Conservation (phyloP, 345 rosid species). For the Eucalyptus albens region DNA sequence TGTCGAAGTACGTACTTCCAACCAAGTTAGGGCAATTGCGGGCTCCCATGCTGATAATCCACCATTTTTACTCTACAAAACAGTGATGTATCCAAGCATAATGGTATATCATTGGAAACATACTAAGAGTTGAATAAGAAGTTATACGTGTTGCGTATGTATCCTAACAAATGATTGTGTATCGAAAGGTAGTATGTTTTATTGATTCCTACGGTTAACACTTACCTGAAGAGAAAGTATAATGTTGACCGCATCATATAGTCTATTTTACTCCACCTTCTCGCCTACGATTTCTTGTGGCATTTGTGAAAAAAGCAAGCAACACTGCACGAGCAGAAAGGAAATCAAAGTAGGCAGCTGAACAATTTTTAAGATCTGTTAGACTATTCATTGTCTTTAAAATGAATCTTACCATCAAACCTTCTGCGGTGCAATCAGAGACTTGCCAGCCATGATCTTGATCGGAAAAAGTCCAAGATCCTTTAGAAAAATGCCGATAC, state of each 20-base stretch:
- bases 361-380: not conserved
- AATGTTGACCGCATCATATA: conserved; percentile 30
- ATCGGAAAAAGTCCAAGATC: conserved; percentile 19
- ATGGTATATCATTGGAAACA: no score
- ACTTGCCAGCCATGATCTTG: conserved; percentile 25
- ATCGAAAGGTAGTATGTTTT: no score
- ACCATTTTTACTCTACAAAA: conserved; percentile 21
- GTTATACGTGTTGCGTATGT: no score
- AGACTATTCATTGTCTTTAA: no score
- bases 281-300: conserved; percentile 19
- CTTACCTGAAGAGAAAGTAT: conserved; percentile 25
- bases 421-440: conserved; percentile 26
- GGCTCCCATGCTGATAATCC: conserved; percentile 45
- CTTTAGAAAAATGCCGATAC: conserved; percentile 20
- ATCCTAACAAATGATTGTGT: no score
- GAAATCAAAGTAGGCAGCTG: not conserved
- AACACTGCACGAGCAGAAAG: conserved; percentile 5
- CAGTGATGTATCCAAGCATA: no score
- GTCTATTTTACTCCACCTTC: conserved; percentile 8
- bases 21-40: conserved; percentile 14
- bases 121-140: no score
- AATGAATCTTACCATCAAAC: conserved; percentile 1
- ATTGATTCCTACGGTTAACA: no score
- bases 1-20: conserved; percentile 5
- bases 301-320: conserved; percentile 16